Conservation (phyloP, 2,329 filamentous ascomycete species). For the Tolypocladium guangdongense region DNA sequence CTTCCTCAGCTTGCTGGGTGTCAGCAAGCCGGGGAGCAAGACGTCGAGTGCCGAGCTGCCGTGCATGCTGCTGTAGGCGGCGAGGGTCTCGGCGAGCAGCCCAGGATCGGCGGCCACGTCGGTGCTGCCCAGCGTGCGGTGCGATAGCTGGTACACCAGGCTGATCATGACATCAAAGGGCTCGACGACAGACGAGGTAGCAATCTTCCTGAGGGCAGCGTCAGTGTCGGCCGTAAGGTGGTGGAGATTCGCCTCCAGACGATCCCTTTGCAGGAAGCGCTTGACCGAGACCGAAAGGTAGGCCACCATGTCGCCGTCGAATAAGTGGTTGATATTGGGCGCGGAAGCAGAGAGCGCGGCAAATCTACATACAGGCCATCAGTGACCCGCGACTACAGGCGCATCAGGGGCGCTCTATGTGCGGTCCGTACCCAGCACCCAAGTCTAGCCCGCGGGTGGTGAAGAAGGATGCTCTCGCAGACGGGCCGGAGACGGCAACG, state of each 20-base stretch:
- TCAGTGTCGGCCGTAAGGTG: constrained; percentile 30
- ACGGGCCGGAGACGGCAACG: constrained; percentile 31
- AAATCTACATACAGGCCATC: constrained; percentile 10
- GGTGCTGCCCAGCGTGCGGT: constrained; percentile 40
- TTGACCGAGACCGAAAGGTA: constrained; percentile 19
- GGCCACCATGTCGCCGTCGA: constrained; percentile 10
- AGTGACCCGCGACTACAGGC: not conserved
- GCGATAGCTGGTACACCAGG: constrained; percentile 45
- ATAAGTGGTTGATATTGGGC: constrained; percentile 11
- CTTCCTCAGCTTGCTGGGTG: constrained; percentile 29
- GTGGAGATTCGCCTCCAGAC: constrained; percentile 26
- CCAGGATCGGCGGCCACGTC: constrained; percentile 39
- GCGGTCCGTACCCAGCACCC: constrained; percentile 24
- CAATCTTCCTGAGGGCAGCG: not conserved
- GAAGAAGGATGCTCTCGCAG: constrained; percentile 31
- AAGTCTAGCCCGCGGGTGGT: constrained; percentile 33
- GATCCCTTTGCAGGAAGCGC: constrained; percentile 25
- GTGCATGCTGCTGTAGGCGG: constrained; percentile 36
- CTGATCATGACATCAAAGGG: constrained; percentile 43
- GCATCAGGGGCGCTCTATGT: not conserved
- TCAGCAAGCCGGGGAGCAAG: constrained; percentile 42
- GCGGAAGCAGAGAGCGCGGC: constrained; percentile 18
- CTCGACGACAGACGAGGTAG: constrained; percentile 19
- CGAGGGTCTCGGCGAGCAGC: constrained; percentile 29
- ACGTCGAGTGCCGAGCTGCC: constrained; percentile 29